These are phyloP conservation scores for Hordeum pubiflorum DNA, from an alignment of 202 grass and related monocot genomes.

Conservation along the genomic window DNA sequence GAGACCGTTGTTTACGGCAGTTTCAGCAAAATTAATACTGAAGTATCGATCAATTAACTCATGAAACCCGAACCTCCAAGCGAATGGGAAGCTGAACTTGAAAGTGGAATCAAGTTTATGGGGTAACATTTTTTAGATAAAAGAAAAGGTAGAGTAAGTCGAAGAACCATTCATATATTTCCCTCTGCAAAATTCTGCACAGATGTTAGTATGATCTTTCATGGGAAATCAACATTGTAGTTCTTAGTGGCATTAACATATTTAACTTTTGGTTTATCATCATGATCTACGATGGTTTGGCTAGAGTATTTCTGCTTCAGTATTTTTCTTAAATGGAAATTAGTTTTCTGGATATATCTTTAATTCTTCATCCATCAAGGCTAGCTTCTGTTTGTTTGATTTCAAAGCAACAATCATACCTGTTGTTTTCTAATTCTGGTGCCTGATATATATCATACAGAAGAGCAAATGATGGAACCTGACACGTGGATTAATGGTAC, in stretches of 20 bases:
- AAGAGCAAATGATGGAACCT: conserved; percentile 23
- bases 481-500: conserved; percentile 6
- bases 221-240: neutral
- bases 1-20: neutral
- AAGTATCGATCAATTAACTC: neutral
- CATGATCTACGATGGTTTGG: neutral
- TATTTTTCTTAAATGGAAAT: neutral
- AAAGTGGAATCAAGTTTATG: conserved; percentile 9
- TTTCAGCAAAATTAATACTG: neutral
- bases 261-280: neutral
- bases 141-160: conserved; percentile 7
- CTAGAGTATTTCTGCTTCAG: neutral
- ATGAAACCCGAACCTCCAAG: neutral
- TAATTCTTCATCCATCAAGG: neutral
- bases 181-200: neutral
- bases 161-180: neutral
- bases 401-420: neutral
- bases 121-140: neutral
- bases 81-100: neutral
- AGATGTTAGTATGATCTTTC: neutral
- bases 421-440: conserved; percentile 2
- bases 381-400: conserved; percentile 14
- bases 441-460: conserved; percentile 25
- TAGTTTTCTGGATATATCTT: conserved; percentile 2
- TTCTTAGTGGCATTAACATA: conserved; percentile 4